These are phyloP conservation scores for Coprinellus micaceus DNA, from an alignment of 768 basidiomycete species.

Conservation along the genomic window DNA sequence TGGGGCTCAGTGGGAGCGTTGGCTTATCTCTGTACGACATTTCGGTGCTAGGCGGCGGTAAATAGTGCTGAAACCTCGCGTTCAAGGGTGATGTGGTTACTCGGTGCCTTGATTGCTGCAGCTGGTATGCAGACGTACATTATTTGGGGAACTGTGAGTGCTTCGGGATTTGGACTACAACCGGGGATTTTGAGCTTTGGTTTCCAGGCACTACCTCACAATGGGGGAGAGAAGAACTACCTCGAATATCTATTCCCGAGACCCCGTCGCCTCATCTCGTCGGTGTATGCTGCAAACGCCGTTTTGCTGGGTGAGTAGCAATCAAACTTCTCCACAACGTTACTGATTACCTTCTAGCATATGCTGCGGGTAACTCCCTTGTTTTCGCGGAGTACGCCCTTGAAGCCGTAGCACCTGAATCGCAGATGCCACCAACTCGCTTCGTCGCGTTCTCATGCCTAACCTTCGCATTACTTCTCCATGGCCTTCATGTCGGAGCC, in stretches of 20 bases:
- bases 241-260: slow-evolving; percentile 51
- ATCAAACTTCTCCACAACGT: neutral
- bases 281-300: slow-evolving; percentile 48
- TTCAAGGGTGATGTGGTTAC: slow-evolving; percentile 31
- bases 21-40: slow-evolving; percentile 27
- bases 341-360: slow-evolving; percentile 2
- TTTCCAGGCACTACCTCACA: slow-evolving; percentile 46
- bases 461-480: slow-evolving; percentile 30
- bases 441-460: slow-evolving; percentile 27
- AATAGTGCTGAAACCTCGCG: neutral
- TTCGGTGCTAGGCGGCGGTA: neutral
- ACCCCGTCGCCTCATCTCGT: slow-evolving; percentile 51
- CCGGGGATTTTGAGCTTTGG: neutral
- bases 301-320: slow-evolving; percentile 33
- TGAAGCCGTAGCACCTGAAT: slow-evolving; percentile 18
- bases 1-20: slow-evolving; percentile 29
- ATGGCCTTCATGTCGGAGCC: slow-evolving; percentile 39
- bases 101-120: slow-evolving; percentile 32
- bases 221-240: slow-evolving; percentile 64
- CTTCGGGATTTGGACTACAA: neutral
- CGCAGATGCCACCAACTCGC: slow-evolving; percentile 15
- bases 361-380: slow-evolving; percentile 35
- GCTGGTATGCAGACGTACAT: slow-evolving; percentile 37
- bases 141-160: slow-evolving; percentile 31
- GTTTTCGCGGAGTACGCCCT: slow-evolving; percentile 53